Percentiles rank a stretch among this genome's conserved stretches.
Conservation (phyloP, 148 eudicot genomes). For the Rhododendron vialii region DNA sequence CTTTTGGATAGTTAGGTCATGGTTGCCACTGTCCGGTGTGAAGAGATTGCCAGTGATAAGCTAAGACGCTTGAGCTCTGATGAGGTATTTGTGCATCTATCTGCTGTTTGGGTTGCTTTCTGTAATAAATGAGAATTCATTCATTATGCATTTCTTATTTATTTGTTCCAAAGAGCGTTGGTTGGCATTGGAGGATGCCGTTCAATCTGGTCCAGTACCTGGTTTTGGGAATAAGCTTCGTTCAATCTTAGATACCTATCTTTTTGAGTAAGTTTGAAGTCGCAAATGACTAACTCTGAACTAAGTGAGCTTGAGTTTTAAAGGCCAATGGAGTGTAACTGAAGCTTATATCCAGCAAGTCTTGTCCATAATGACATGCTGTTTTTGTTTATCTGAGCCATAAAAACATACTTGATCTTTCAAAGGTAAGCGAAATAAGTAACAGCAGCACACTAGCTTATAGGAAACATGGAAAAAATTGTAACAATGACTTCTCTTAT, state of each 20-base stretch:
- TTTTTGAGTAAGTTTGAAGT: conserved; percentile 57
- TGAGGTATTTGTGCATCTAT: conserved; percentile 37
- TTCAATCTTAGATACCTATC: conserved; percentile 50
- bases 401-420: background rate
- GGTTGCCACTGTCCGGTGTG: conserved; percentile 97
- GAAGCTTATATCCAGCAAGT: background rate
- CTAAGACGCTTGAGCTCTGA: conserved; percentile 46
- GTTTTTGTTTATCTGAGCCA: background rate
- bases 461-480: background rate
- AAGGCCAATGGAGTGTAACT: background rate
- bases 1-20: conserved; percentile 46
- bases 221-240: conserved; percentile 86
- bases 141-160: background rate
- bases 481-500: background rate
- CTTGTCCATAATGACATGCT: background rate
- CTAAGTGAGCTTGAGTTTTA: background rate
- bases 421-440: background rate
- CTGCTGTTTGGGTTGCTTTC: too few species aligned
- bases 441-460: background rate
- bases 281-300: background rate
- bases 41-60: conserved; percentile 83
- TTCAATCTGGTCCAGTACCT: conserved; percentile 51
- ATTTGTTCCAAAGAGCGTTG: conserved; percentile 24
- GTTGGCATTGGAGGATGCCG: conserved; percentile 62
- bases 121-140: too few species aligned